A percentile compares a stretch with the other conserved stretches of the same genome.
phyloP scores from a whole-genome alignment of 2,329 filamentous ascomycete genomes.

The Daldinia sp. region DNA sequence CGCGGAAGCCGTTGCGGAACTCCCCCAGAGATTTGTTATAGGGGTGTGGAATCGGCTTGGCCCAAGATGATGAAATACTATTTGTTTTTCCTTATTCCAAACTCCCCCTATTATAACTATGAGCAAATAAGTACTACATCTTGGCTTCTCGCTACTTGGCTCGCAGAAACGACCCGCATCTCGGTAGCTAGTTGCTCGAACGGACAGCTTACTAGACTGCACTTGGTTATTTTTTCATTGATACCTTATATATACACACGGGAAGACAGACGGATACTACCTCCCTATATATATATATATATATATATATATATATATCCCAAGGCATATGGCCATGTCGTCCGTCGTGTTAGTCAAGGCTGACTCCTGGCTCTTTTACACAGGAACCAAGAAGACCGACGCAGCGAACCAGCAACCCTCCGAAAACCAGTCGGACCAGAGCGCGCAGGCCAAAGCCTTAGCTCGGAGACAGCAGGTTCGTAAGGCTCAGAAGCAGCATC shows the following conservation, averaged over 20 bases:
- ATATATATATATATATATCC: neutral
- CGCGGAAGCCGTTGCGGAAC: too few species aligned
- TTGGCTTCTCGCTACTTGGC: neutral
- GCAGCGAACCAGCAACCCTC: constrained; percentile 11
- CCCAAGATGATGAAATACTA: neutral
- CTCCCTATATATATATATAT: neutral
- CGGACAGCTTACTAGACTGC: neutral
- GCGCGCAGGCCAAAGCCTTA: constrained; percentile 57
- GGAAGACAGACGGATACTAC: too few species aligned
- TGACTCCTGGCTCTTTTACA: constrained; percentile 27
- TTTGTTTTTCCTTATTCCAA: neutral
- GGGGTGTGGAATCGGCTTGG: neutral
- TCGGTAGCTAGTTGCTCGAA: neutral
- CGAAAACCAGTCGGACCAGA: constrained; percentile 11
- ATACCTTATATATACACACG: neutral
- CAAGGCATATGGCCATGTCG: neutral
- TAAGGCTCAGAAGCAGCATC: constrained; percentile 66
- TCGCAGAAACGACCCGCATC: neutral
- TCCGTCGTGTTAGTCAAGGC: constrained; percentile 16
- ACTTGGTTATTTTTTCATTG: neutral
- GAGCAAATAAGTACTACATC: neutral
- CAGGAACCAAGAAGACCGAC: constrained; percentile 29
- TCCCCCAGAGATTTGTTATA: neutral
- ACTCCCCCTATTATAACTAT: neutral
- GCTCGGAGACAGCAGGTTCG: constrained; percentile 65